Conservation (phyloP, 129 eudicot genomes). For the Arctium lappa region DNA sequence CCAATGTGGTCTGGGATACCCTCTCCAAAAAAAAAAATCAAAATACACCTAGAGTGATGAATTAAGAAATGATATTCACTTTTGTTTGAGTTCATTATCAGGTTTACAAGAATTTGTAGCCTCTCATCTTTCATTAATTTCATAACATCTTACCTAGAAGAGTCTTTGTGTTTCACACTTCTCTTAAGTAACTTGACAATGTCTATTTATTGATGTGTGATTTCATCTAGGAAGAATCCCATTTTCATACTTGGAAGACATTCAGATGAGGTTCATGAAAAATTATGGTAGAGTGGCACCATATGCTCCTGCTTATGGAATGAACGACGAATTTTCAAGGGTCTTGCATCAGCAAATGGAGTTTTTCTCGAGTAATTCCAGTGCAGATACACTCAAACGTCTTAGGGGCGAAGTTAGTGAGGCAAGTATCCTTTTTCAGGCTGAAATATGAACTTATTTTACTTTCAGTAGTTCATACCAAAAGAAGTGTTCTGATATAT, state of each 20-base stretch:
- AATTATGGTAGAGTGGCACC: slow-evolving; percentile 87
- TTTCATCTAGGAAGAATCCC: slow-evolving; percentile 64
- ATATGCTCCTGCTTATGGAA: slow-evolving; percentile 91
- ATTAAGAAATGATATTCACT: neutral
- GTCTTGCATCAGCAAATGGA: slow-evolving; percentile 99
- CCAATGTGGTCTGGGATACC: no score
- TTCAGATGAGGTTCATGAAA: slow-evolving; percentile 95
- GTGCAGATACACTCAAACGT: slow-evolving; percentile 93
- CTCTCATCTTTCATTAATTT: neutral
- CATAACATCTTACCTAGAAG: neutral
- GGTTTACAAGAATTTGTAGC: neutral
- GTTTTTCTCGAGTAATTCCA: slow-evolving; percentile 90
- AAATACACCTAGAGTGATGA: neutral
- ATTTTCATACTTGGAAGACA: slow-evolving; percentile 87
- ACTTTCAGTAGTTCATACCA: neutral
- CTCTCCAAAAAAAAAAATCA: no score
- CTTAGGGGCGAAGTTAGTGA: slow-evolving; percentile 96
- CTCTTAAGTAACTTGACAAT: neutral
- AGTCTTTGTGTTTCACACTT: neutral
- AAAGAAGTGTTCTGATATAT: neutral
- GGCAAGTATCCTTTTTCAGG: slow-evolving; percentile 49
- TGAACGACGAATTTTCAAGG: slow-evolving; percentile 98
- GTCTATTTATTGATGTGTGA: neutral
- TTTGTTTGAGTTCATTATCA: neutral
- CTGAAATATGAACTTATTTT: neutral